phyloP scores from a whole-genome alignment of 148 eudicot genomes.

The Vaccinium darrowii region DNA sequence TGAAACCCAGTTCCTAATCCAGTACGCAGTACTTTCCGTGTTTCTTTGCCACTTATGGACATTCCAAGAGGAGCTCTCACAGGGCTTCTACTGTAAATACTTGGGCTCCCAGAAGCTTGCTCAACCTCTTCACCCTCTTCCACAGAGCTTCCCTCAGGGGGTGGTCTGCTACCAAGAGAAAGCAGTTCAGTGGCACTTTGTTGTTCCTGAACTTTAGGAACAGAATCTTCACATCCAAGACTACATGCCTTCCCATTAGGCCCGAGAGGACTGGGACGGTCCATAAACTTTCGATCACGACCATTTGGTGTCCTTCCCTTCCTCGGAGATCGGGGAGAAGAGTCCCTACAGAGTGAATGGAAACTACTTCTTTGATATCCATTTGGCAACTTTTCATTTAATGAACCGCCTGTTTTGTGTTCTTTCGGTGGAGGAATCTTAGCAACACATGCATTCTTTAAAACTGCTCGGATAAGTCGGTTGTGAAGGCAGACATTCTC shows the following conservation, averaged over 20 bases:
- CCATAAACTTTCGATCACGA: constrained; percentile 52
- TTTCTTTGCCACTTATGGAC: constrained; percentile 47
- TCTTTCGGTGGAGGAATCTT: constrained; percentile 54
- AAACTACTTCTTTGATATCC: constrained; percentile 55
- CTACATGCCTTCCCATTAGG: constrained; percentile 56
- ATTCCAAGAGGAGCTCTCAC: constrained; percentile 77
- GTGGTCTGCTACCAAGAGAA: constrained; percentile 64
- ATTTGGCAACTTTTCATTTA: constrained; percentile 46
- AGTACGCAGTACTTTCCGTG: constrained; percentile 39
- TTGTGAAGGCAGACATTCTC: constrained; percentile 74
- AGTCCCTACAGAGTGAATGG: constrained; percentile 52
- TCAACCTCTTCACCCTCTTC: constrained; percentile 88
- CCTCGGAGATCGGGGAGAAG: constrained; percentile 51
- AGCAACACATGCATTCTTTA: constrained; percentile 51
- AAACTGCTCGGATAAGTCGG: constrained; percentile 54
- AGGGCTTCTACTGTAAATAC: constrained; percentile 64
- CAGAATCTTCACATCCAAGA: constrained; percentile 34
- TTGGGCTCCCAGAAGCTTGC: constrained; percentile 56
- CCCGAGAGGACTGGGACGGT: constrained; percentile 70
- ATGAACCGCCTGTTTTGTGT: constrained; percentile 24
- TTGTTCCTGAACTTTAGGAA: constrained; percentile 48
- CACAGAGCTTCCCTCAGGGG: constrained; percentile 59
- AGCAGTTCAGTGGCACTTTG: constrained; percentile 70
- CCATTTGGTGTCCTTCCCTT: constrained; percentile 55
- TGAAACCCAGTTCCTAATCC: constrained; percentile 24